Evolutionary conservation across 2,329 filamentous ascomycete species (phyloP), one percentile per base, ranked within the genome.

Genomic region (Cytospora leucostoma): DNA sequence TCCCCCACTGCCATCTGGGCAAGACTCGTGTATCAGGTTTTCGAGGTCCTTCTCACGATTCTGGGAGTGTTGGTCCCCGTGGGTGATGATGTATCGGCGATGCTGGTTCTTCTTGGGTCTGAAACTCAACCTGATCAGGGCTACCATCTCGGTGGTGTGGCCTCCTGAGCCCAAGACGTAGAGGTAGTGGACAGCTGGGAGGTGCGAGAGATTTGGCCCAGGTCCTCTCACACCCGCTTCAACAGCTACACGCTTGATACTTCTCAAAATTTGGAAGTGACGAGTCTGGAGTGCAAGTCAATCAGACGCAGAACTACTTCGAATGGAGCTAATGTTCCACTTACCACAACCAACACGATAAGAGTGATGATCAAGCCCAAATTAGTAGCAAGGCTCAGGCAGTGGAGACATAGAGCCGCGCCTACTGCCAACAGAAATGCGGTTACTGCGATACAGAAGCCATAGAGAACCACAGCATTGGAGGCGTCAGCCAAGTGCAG

Each of bases 81-180:
- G 87, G 67, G 89, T 90, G 61, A 96, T 82, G 27, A 96, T 78
- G 74, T 96, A 99, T 34, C 92, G 94, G 33, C 95, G 85, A 70
- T 91, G 88, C 77, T 88, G 77, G 71, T 75, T 73, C 60, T 73
- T 52, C 67, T 80, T 81, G 47, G 77, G 76, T 63, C 79, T 80
- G 71, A 84, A 84, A 68, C 83, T 84, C 68, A 81, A 79, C 62
- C 81, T 79, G 69, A 99, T 85, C 79, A 97, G 90, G 71, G 89
- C 87, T 67, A 97, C 82, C 90, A 99, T 96, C 76, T 99, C 95
- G 55, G 92, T 88, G 0, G 95, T 97, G 77, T 99, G 95, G 0
- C 95, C 95, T 37, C 95, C 95, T 3, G 91, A 96, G 59, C 95
- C 95, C 32, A 98, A 88, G 33, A 98, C 88, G 67, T 96, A 84